A percentile compares a stretch with the other conserved stretches of the same genome.
phyloP scores from a whole-genome alignment of 1,284 basidiomycete species.

The Melampsora medusae region DNA sequence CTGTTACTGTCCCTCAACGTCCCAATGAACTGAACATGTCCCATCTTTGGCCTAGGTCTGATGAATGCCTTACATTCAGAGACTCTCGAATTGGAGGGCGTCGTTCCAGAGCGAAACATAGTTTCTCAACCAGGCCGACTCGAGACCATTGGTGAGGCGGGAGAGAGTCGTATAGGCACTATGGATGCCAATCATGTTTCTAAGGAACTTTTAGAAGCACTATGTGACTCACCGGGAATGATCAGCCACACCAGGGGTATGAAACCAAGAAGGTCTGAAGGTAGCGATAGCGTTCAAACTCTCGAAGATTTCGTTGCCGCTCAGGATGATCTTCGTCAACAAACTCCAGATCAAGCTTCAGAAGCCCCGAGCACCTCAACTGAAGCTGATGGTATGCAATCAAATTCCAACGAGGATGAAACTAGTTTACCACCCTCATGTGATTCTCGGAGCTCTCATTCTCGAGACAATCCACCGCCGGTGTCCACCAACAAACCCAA shows the following conservation, averaged over 20 bases:
- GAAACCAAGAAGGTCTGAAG: conserved; percentile 40
- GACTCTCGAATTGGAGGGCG: neutral
- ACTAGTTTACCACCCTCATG: neutral
- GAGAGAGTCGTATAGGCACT: conserved; percentile 52
- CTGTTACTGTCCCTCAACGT: neutral
- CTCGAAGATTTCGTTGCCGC: conserved; percentile 31
- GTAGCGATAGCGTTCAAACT: conserved; percentile 35
- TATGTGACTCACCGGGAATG: neutral
- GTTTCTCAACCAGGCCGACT: conserved; percentile 36
- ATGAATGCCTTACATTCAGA: neutral
- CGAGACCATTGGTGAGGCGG: conserved; percentile 53
- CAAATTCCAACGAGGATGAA: neutral
- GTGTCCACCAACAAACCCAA: neutral
- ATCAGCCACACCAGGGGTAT: conserved; percentile 38
- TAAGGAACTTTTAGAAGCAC: conserved; percentile 8
- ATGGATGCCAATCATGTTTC: conserved; percentile 20
- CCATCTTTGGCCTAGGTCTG: neutral
- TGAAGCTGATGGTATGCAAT: neutral
- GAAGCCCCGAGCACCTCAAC: neutral
- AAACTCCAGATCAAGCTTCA: neutral
- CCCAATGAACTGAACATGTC: neutral
- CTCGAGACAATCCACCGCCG: neutral
- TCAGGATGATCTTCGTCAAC: conserved; percentile 24
- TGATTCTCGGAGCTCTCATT: neutral
- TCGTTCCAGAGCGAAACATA: neutral